A percentile compares a stretch with the other conserved stretches of the same genome.
Conservation (phyloP, 192 early-diverging fungal genomes). For the Coemansia sp. region DNA sequence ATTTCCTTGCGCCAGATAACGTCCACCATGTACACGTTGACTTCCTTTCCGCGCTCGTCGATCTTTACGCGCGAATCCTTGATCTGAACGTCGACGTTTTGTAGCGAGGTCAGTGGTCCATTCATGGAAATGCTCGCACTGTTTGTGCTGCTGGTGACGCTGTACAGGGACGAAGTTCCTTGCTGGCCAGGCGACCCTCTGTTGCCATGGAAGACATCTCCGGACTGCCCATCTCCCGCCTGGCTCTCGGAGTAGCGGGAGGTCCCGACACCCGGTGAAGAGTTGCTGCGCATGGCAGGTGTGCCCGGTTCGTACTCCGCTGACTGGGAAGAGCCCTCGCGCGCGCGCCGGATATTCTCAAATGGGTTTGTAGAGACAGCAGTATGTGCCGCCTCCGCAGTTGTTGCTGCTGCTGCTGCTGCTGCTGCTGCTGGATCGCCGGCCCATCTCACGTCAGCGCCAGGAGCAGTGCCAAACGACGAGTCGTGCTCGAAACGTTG, state of each 20-base stretch:
- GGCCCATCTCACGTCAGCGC: constrained; percentile 13
- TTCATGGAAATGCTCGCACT: too few relatives aligned
- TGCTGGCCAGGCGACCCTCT: too few relatives aligned
- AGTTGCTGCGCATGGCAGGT: too few relatives aligned
- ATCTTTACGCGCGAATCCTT: constrained; percentile 56
- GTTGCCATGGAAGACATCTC: too few relatives aligned
- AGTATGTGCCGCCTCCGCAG: too few relatives aligned
- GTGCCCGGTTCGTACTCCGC: too few relatives aligned
- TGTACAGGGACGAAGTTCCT: constrained; percentile 1
- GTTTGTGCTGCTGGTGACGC: not conserved
- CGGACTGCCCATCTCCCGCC: too few relatives aligned
- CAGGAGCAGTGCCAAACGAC: constrained; percentile 3
- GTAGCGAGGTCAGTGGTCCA: constrained; percentile 42
- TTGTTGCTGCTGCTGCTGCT: not conserved
- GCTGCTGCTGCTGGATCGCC: constrained; percentile 2
- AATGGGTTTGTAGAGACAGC: too few relatives aligned
- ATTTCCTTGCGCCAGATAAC: constrained; percentile 33
- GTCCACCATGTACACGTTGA: constrained; percentile 52
- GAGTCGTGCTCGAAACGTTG: constrained; percentile 7
- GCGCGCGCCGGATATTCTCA: too few relatives aligned
- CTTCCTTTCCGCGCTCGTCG: constrained; percentile 75
- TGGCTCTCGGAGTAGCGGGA: too few relatives aligned
- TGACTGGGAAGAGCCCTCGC: too few relatives aligned
- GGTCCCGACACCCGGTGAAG: too few relatives aligned
- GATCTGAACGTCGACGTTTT: constrained; percentile 50